Evolutionary conservation across 148 eudicot genomes (phyloP).

Genomic region (Vaccinium darrowii): DNA sequence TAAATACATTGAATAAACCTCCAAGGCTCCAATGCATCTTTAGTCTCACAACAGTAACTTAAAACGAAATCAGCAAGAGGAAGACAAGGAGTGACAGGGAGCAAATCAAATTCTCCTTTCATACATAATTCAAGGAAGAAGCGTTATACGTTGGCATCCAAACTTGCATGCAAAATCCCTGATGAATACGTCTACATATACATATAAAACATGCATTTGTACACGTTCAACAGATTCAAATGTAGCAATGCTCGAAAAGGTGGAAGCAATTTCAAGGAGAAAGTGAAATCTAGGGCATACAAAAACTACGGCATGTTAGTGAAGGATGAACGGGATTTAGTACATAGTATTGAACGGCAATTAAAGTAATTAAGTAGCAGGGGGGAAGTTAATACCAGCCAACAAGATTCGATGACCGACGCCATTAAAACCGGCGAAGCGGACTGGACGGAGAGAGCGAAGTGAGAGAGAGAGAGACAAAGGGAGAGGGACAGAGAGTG

Average conservation of each 20-base stretch:
- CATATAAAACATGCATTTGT: not conserved
- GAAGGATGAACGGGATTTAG: too few species aligned
- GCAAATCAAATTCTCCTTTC: not conserved
- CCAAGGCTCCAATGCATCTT: slow-evolving; percentile 3
- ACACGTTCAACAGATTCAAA: not conserved
- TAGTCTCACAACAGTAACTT: not conserved
- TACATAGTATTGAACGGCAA: too few species aligned
- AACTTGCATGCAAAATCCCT: too few species aligned
- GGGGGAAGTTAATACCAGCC: slow-evolving; percentile 2
- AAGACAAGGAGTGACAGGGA: not conserved
- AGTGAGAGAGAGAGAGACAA: not conserved
- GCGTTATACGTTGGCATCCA: not conserved
- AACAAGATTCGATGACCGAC: slow-evolving; percentile 13
- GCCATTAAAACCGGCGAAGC: slow-evolving; percentile 15
- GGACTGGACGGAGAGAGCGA: not conserved
- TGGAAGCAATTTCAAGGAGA: not conserved
- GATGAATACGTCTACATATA: not conserved
- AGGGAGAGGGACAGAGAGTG: too few species aligned
- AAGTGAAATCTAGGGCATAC: slow-evolving; percentile 9
- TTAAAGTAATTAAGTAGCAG: too few species aligned
- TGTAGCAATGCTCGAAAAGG: not conserved
- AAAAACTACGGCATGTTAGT: not conserved
- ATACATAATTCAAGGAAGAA: not conserved
- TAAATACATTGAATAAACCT: not conserved
- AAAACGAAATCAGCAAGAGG: too few species aligned